These are phyloP conservation scores for Panicum hallii DNA, from an alignment of 202 grass and related monocot genomes.

Conservation along the genomic window DNA sequence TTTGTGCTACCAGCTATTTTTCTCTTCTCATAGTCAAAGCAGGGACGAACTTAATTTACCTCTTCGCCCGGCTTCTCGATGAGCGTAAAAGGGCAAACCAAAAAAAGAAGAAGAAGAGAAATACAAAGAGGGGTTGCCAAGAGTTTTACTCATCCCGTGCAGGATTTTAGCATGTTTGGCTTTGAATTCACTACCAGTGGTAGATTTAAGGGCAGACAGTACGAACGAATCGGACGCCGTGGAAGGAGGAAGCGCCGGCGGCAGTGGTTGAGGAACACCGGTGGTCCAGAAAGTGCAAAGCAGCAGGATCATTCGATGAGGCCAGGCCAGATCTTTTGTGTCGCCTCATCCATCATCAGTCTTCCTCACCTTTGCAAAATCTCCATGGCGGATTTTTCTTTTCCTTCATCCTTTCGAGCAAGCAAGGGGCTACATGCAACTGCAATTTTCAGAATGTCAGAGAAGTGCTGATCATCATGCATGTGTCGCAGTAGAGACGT, in stretches of 20 bases:
- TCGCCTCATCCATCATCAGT: background rate
- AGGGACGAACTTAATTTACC: background rate
- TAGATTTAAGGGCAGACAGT: background rate
- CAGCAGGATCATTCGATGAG: background rate
- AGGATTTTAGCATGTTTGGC: background rate
- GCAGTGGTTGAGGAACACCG: conserved; percentile 6
- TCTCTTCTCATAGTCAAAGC: background rate
- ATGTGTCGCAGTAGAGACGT: no score
- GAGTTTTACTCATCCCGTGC: background rate
- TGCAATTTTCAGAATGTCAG: background rate
- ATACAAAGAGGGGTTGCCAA: background rate
- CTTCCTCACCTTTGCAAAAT: background rate
- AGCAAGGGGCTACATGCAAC: background rate
- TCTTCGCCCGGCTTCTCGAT: background rate
- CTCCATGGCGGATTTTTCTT: background rate
- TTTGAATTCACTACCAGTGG: background rate
- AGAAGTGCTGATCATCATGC: background rate
- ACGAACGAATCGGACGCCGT: background rate
- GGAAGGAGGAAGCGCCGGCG: background rate
- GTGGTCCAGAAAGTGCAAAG: conserved; percentile 7
- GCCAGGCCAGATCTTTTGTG: conserved; percentile 2
- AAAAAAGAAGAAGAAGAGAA: background rate
- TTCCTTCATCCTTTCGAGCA: no score
- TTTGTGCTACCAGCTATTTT: background rate
- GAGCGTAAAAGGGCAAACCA: background rate